A percentile compares a stretch with the other conserved stretches of the same genome.
These are phyloP conservation scores for Vigna radiata DNA, from an alignment of 306 rosid species.

Conservation along the genomic window DNA sequence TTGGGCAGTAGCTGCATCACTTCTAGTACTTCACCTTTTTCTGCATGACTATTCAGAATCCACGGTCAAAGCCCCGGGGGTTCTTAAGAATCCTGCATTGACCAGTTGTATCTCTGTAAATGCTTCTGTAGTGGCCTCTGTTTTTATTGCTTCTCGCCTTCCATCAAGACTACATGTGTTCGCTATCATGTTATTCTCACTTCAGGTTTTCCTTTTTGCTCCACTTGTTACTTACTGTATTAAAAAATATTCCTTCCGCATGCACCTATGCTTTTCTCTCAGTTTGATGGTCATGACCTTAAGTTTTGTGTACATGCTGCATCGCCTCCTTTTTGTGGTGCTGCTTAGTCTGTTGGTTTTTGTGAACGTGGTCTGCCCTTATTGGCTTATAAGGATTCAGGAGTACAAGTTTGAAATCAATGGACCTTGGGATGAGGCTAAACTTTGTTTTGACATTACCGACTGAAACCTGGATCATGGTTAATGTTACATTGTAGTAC, in stretches of 20 bases:
- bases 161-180: slow-evolving; percentile 88
- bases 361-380: slow-evolving; percentile 84
- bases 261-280: slow-evolving; percentile 78
- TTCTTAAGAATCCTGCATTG: slow-evolving; percentile 67
- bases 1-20: slow-evolving; percentile 76
- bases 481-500: slow-evolving; percentile 11
- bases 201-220: slow-evolving; percentile 91
- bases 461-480: slow-evolving; percentile 55
- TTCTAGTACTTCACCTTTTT: slow-evolving; percentile 81
- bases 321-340: slow-evolving; percentile 62
- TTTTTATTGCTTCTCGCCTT: slow-evolving; percentile 85
- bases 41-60: slow-evolving; percentile 92
- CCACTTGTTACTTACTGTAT: slow-evolving; percentile 82
- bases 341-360: slow-evolving; percentile 72
- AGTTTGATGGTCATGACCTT: slow-evolving; percentile 65
- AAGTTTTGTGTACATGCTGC: slow-evolving; percentile 66
- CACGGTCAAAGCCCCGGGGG: slow-evolving; percentile 70
- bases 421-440: slow-evolving; percentile 99
- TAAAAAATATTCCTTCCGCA: slow-evolving; percentile 69
- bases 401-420: slow-evolving; percentile 91
- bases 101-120: slow-evolving; percentile 86
- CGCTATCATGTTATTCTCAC: slow-evolving; percentile 80
- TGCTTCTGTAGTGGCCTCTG: slow-evolving; percentile 92
- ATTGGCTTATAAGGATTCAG: slow-evolving; percentile 88
- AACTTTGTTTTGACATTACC: slow-evolving; percentile 89